phyloP scores from a whole-genome alignment of 257 asterid genomes.

The Solanum chilense region DNA sequence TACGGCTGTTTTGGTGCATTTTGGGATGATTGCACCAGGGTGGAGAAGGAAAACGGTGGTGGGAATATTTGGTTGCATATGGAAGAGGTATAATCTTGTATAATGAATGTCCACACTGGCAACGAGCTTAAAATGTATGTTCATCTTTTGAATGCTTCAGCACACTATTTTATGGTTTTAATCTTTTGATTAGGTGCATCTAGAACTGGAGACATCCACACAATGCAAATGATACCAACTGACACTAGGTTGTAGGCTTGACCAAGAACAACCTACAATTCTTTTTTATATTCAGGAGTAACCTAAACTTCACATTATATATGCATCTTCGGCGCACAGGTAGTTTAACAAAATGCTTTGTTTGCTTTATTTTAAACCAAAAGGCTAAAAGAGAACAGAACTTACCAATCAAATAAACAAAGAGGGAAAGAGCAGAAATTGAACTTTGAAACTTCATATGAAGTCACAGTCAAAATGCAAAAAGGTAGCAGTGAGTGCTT shows the following conservation, averaged over 20 bases:
- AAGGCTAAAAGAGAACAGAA: not conserved
- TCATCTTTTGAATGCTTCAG: not conserved
- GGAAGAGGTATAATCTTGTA: not conserved
- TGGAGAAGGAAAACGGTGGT: not conserved
- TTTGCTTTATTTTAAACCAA: not conserved
- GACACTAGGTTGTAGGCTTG: not conserved
- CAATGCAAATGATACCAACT: not conserved
- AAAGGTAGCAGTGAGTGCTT: not conserved
- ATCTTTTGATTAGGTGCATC: not conserved
- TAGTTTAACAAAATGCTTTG: not conserved
- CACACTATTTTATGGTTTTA: not conserved
- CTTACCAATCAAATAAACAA: not conserved
- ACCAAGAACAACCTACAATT: not conserved
- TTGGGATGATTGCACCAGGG: not conserved
- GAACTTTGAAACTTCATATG: not conserved
- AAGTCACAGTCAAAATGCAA: not conserved
- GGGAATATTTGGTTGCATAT: not conserved
- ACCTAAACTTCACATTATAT: not conserved
- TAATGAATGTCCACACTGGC: not conserved
- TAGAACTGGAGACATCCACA: not conserved
- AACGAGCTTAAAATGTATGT: not conserved
- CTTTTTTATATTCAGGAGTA: not conserved
- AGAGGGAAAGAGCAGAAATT: not conserved
- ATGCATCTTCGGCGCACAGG: not conserved
- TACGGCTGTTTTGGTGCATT: not conserved